Percentiles rank a stretch among this genome's conserved stretches.
phyloP scores from a whole-genome alignment of 306 rosid species.

The Acmispon strigosus region DNA sequence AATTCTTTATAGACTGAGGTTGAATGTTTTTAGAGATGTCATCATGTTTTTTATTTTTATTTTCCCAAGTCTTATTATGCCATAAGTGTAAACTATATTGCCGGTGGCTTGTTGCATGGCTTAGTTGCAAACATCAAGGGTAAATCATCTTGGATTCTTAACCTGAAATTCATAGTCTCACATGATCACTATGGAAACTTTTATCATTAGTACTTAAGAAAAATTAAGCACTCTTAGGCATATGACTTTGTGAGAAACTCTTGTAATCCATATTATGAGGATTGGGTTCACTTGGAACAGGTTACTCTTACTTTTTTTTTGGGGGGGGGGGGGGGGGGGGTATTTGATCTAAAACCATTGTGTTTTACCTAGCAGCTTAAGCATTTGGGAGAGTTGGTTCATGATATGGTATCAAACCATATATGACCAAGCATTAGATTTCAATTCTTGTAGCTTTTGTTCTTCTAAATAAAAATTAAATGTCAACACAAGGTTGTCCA shows the following conservation, averaged over 20 bases:
- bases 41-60: background rate
- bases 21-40: background rate
- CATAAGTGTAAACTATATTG: background rate
- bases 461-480: too few species aligned
- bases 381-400: too few species aligned
- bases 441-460: too few species aligned
- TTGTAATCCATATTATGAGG: background rate
- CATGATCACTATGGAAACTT: background rate
- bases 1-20: conserved; percentile 12
- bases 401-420: too few species aligned
- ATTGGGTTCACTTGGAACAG: background rate
- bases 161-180: background rate
- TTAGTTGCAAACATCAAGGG: background rate
- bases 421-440: too few species aligned
- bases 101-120: background rate
- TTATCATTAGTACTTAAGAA: background rate
- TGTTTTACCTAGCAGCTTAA: too few species aligned
- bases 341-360: too few species aligned
- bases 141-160: background rate
- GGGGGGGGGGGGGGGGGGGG: background rate
- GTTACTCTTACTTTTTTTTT: background rate
- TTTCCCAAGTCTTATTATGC: background rate
- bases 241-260: background rate
- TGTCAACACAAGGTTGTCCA: too few species aligned
- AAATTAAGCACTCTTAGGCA: background rate